phyloP scores from a whole-genome alignment of 192 early-diverging fungal species.

The Coemansia sp. region DNA sequence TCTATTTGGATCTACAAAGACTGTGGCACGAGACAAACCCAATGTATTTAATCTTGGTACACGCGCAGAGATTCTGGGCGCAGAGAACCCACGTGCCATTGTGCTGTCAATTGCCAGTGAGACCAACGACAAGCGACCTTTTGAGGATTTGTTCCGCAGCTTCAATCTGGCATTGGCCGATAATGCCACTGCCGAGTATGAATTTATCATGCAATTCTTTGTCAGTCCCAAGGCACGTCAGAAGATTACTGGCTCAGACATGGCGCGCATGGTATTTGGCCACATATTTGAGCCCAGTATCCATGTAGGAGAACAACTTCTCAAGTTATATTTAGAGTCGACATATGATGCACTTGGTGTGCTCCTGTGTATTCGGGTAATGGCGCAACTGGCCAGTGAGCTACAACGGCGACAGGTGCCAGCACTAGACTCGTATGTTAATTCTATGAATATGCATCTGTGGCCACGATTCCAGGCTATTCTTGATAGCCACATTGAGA shows the following conservation, averaged over 20 bases:
- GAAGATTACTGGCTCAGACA: constrained; percentile 60
- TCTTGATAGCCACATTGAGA: constrained; percentile 90
- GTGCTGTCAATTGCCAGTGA: constrained; percentile 57
- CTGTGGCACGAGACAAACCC: constrained; percentile 70
- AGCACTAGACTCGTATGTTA: constrained; percentile 81
- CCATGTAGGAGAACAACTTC: constrained; percentile 51
- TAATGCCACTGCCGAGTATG: constrained; percentile 92
- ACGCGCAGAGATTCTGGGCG: constrained; percentile 72
- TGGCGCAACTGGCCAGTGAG: constrained; percentile 75
- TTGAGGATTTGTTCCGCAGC: constrained; percentile 88
- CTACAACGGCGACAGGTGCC: constrained; percentile 79
- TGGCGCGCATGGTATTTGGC: constrained; percentile 70
- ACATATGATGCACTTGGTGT: constrained; percentile 88
- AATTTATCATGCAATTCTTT: constrained; percentile 92
- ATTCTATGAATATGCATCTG: constrained; percentile 87
- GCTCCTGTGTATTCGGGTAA: constrained; percentile 85
- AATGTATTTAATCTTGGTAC: constrained; percentile 85
- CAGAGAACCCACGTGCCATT: constrained; percentile 82
- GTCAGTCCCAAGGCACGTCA: constrained; percentile 61
- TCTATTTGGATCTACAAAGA: constrained; percentile 68
- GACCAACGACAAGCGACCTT: constrained; percentile 56
- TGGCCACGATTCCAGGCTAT: constrained; percentile 87
- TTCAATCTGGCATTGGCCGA: constrained; percentile 89
- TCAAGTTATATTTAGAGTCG: constrained; percentile 71
- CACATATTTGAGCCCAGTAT: constrained; percentile 81